Evolutionary conservation across 164 flowering plant genomes (phyloP), one percentile per base, ranked within the genome.

Genomic region (Tetrastigma voinierianum): DNA sequence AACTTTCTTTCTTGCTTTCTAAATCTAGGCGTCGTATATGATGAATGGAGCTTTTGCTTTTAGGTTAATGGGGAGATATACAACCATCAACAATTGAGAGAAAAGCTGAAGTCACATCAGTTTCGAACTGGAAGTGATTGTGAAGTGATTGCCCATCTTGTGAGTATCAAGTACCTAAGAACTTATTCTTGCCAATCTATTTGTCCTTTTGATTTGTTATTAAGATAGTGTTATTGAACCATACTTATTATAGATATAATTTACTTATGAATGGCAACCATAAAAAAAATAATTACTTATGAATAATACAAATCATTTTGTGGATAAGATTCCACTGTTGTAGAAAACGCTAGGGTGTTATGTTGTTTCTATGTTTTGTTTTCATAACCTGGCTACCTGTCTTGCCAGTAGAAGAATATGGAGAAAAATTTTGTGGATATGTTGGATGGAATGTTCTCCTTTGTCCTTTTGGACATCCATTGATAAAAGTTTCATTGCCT

Each of bases 391-490:
- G 15, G 25, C 15, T 9, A 51, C 32, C 44, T 58, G 40, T 61
- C 32, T 19, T 73, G 23, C 20, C 83, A 93, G 98, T 93, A 93
- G 98, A 91, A 77, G 97, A 93, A 72, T 72, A 91, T 86, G 98
- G 98, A 62, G 97, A 93, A 76, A 76, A 82, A 84, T 21, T 93
- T 93, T 76, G 93, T 93, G 61, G 78, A 82, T 78, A 91, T 91
- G 98, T 76, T 93, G 84, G 98, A 93, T 82, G 98, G 98, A 46
- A 91, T 93, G 97, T 93, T 93, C 77, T 91, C 98, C 61, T 93
- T 93, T 76, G 97, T 93, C 60, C 94, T 93, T 62, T 94, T 93
- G 65, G 96, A 93, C 72, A 93, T 93, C 17, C 90, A 87, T 44
- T n/a, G 91, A 89, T 78, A 93, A 88, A 73, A 89, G 91, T 76